Conservation (phyloP, 768 basidiomycete species). For the Coprinopsis sp. region DNA sequence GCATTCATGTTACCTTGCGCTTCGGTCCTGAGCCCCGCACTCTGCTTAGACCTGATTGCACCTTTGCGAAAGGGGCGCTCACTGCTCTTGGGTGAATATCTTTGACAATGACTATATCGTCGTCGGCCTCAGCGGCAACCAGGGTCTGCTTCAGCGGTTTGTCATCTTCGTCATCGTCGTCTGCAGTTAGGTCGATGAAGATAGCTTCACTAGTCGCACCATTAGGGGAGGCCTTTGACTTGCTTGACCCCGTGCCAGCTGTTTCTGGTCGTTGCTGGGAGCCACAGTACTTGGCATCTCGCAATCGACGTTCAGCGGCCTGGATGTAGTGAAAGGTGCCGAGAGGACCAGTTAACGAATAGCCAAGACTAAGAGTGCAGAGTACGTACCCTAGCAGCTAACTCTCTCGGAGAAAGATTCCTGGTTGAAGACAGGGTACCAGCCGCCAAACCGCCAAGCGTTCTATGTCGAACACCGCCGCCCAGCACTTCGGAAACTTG, state of each 20-base stretch:
- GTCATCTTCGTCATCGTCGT: conserved; percentile 18
- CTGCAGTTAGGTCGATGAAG: conserved; percentile 57
- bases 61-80: neutral
- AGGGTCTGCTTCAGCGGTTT: too few relatives aligned
- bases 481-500: conserved; percentile 41
- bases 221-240: conserved; percentile 66
- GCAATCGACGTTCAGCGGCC: conserved; percentile 81
- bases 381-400: conserved; percentile 60
- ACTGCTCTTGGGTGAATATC: conserved; percentile 17
- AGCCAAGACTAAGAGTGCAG: neutral
- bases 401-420: conserved; percentile 58
- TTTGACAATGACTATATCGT: conserved; percentile 27
- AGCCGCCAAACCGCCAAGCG: conserved; percentile 48
- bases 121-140: conserved; percentile 38
- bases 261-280: conserved; percentile 38
- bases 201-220: conserved; percentile 57
- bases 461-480: conserved; percentile 39
- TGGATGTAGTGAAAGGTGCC: conserved; percentile 24
- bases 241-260: conserved; percentile 56
- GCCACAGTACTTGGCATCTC: conserved; percentile 74
- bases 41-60: too few relatives aligned
- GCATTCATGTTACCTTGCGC: too few relatives aligned
- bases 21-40: too few relatives aligned
- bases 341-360: conserved; percentile 4
- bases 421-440: conserved; percentile 27